Base-by-base conservation (phyloP, 371 early-diverging fungal genomes). In the Mortierella sp. region DNA sequence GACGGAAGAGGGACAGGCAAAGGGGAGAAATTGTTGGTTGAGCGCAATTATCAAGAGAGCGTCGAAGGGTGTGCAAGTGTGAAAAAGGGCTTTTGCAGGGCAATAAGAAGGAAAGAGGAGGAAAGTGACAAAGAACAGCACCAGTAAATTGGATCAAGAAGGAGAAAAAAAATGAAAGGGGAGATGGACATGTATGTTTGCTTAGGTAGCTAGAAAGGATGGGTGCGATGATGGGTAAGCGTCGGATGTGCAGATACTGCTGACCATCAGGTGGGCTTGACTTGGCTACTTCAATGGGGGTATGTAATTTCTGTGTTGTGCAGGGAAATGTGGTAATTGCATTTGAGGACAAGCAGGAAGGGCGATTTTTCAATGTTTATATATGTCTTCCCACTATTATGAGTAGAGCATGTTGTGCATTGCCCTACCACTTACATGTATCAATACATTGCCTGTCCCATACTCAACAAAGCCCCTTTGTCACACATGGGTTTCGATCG, bases 401-500 rank as follows among this genome's bases (percentile, higher is more conserved):
- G 19, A 54, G 21, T n/a, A n/a, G 40, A 21, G n/a, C 54, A n/a
- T 64, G 21, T 1, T 24, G 21, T 10, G 40, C 67, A 64, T 24
- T 64, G 67, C 37, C 40, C 6, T 3, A 21, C 43, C 43, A 40
- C 43, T n/a, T n/a, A n/a, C n/a, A n/a, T n/a, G n/a, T n/a, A n/a
- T n/a, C n/a, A n/a, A n/a, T n/a, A n/a, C n/a, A n/a, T n/a, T n/a
- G n/a, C n/a, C n/a, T n/a, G n/a, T n/a, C n/a, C n/a, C n/a, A n/a
- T n/a, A n/a, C n/a, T 14, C 21, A 19, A 34, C 16, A 61, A 59
- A 34, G 61, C 61, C 61, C 61, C 61, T 61, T 61, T 61, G 61
- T 61, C 61, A 61, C 61, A 31, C 61, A 61, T 61, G 61, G 61
- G 61, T 61, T 61, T 61, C 61, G 61, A 61, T 61, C 61, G 31